These are phyloP conservation scores for Heracleum sosnowskyi DNA, from an alignment of 129 eudicot genomes.

Conservation along the genomic window DNA sequence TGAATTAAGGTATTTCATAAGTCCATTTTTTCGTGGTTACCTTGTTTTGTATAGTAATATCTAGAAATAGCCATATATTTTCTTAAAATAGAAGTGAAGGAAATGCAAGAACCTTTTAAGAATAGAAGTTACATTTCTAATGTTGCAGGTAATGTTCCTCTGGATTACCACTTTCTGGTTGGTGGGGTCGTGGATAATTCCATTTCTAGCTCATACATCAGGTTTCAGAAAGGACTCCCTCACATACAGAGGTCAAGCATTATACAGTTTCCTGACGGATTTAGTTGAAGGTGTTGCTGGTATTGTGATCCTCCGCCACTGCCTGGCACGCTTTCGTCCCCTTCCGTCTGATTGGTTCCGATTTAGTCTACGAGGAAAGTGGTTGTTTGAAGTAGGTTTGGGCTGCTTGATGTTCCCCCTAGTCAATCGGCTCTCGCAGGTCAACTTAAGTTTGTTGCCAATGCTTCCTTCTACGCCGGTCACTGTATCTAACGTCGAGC, in stretches of 20 bases:
- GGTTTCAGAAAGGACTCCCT: conserved; percentile 56
- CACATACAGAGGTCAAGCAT: conserved; percentile 55
- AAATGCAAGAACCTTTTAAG: conserved; percentile 2
- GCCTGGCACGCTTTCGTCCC: conserved; percentile 53
- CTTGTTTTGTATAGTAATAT: background rate
- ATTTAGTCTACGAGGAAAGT: conserved; percentile 44
- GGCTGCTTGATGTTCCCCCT: conserved; percentile 69
- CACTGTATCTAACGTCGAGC: conserved; percentile 57
- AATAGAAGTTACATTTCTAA: background rate
- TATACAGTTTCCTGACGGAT: conserved; percentile 58
- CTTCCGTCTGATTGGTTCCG: conserved; percentile 53
- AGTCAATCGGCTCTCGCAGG: conserved; percentile 58
- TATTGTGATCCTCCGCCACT: conserved; percentile 49
- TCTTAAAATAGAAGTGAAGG: background rate
- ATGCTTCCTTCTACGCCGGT: conserved; percentile 48
- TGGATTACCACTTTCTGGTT: conserved; percentile 67
- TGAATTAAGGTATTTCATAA: background rate
- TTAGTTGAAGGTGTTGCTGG: conserved; percentile 62
- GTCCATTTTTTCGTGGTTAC: background rate
- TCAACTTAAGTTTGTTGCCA: conserved; percentile 47
- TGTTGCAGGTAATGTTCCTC: conserved; percentile 56
- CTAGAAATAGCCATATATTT: background rate
- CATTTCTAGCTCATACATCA: conserved; percentile 47
- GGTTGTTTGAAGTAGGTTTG: conserved; percentile 42
- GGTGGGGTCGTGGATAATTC: conserved; percentile 62